These are phyloP conservation scores for Rickenella mellea DNA, from an alignment of 768 basidiomycete genomes.

Conservation along the genomic window DNA sequence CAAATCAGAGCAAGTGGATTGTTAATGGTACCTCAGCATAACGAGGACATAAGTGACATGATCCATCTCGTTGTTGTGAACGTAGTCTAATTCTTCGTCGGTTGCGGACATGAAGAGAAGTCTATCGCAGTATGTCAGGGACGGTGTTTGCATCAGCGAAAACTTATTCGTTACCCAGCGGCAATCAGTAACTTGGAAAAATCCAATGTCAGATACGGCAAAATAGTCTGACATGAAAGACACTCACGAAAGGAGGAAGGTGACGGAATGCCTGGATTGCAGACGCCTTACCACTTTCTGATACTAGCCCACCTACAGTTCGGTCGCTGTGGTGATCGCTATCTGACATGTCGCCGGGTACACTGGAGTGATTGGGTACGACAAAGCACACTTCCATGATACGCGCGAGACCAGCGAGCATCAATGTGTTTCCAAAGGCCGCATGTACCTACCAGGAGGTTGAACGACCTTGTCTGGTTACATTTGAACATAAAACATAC, in stretches of 20 bases:
- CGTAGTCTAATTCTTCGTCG: constrained; percentile 75
- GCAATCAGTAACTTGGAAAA: constrained; percentile 51
- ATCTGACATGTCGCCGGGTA: constrained; percentile 17
- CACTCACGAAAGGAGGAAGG: constrained; percentile 78
- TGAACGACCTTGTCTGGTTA: not conserved
- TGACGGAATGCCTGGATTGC: constrained; percentile 67
- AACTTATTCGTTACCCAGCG: constrained; percentile 41
- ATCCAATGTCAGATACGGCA: not conserved
- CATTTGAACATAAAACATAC: constrained; percentile 24
- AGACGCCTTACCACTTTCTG: constrained; percentile 12
- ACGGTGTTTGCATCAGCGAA: not conserved
- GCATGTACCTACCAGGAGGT: constrained; percentile 55
- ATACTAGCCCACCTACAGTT: constrained; percentile 37
- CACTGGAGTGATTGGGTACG: constrained; percentile 24
- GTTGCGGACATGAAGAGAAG: constrained; percentile 89
- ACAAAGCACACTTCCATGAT: constrained; percentile 84
- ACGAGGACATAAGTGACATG: constrained; percentile 85
- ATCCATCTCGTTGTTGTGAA: constrained; percentile 70
- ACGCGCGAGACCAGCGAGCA: constrained; percentile 72
- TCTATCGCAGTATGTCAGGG: constrained; percentile 22
- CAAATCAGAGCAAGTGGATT: constrained; percentile 6
- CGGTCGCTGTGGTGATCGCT: constrained; percentile 58
- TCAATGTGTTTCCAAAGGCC: constrained; percentile 78
- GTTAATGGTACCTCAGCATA: constrained; percentile 55
- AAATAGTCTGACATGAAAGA: not conserved